Conservation (phyloP, 192 early-diverging fungal species). For the Entrophospora sp. region DNA sequence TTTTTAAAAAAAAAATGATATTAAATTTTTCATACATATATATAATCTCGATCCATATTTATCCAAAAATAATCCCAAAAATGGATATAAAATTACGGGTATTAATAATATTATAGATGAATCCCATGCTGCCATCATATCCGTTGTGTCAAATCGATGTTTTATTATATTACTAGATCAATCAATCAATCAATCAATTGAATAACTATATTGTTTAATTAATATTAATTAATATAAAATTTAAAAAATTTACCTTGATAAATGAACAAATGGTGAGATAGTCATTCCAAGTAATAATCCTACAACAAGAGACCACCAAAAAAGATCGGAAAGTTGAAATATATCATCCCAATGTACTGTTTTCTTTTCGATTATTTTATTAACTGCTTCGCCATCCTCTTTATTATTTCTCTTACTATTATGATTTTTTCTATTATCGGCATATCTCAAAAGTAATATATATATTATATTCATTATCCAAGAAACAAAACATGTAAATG, state of each 20-base stretch:
- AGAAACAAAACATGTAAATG: constrained; percentile 54
- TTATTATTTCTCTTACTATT: constrained; percentile 28
- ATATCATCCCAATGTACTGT: constrained; percentile 31
- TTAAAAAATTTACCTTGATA: constrained; percentile 26
- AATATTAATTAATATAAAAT: not conserved
- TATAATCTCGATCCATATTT: constrained; percentile 50
- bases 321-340: constrained; percentile 33
- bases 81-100: constrained; percentile 61
- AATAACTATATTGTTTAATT: not conserved
- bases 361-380: constrained; percentile 15
- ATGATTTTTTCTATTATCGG: constrained; percentile 26
- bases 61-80: constrained; percentile 64
- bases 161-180: constrained; percentile 65
- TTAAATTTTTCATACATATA: constrained; percentile 26
- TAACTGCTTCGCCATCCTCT: constrained; percentile 6
- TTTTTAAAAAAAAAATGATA: constrained; percentile 6
- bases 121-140: constrained; percentile 52
- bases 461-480: constrained; percentile 64
- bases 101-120: constrained; percentile 60
- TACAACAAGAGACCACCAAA: constrained; percentile 33
- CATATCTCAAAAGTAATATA: constrained; percentile 39
- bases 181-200: not conserved
- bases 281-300: constrained; percentile 30
- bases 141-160: constrained; percentile 53
- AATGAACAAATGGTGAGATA: constrained; percentile 36